phyloP scores from a whole-genome alignment of 768 basidiomycete species.

The Auriscalpium orientale region DNA sequence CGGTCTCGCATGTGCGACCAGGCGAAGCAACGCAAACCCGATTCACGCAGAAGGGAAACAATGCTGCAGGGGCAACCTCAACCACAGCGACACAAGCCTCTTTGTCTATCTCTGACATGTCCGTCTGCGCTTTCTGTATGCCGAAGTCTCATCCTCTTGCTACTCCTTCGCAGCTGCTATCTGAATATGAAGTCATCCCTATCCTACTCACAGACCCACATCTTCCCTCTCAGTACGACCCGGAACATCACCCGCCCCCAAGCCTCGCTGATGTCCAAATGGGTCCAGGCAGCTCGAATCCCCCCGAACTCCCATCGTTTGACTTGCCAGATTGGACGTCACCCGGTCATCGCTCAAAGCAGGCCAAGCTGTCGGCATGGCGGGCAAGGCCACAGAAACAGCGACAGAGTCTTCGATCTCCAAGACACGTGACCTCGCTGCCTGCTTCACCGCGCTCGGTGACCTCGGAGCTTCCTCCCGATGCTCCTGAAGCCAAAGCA shows the following conservation, averaged over 20 bases:
- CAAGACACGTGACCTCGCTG: neutral
- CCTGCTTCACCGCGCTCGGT: neutral
- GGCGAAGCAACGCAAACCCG: neutral
- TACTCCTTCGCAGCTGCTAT: too few species aligned
- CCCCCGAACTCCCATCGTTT: conserved; percentile 37
- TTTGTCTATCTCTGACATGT: conserved; percentile 43
- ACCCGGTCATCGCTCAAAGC: conserved; percentile 28
- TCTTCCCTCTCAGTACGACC: conserved; percentile 50
- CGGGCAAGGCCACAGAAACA: conserved; percentile 31
- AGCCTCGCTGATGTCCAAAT: neutral
- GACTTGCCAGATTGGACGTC: conserved; percentile 59
- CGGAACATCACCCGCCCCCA: conserved; percentile 34
- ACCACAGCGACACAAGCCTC: conserved; percentile 8
- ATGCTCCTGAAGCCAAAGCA: neutral
- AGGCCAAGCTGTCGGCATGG: conserved; percentile 59
- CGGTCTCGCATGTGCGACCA: neutral
- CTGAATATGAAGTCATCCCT: conserved; percentile 41
- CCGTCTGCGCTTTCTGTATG: conserved; percentile 44
- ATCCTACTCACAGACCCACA: conserved; percentile 69
- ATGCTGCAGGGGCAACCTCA: conserved; percentile 3
- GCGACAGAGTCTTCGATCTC: conserved; percentile 3
- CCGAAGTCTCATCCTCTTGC: neutral
- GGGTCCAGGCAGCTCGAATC: neutral
- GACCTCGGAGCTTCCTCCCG: neutral
- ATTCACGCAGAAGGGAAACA: neutral